Evolutionary conservation across 1,284 basidiomycete species (phyloP).

Genomic region (Irpex sp.): DNA sequence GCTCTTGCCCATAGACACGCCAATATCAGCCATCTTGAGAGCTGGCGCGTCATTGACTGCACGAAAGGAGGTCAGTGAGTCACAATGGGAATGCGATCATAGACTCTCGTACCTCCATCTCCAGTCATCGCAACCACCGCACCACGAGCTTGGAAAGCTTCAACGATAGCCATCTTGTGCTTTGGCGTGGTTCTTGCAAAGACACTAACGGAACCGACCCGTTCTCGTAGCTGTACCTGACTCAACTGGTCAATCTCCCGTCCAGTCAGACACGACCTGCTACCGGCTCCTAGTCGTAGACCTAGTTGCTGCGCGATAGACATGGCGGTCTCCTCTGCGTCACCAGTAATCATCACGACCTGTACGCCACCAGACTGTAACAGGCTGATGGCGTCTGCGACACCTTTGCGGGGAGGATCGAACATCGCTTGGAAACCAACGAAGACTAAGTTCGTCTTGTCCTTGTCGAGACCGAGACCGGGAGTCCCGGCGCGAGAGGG

Average conservation of each 20-base stretch:
- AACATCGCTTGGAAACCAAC: constrained; percentile 93
- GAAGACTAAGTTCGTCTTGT: constrained; percentile 72
- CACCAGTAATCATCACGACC: constrained; percentile 98
- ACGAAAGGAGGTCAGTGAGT: not conserved
- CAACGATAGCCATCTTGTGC: constrained; percentile 97
- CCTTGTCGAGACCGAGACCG: constrained; percentile 31
- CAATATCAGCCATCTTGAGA: constrained; percentile 96
- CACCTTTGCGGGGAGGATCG: constrained; percentile 90
- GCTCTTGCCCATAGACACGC: constrained; percentile 94
- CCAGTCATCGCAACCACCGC: constrained; percentile 97
- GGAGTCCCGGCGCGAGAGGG: constrained; percentile 25
- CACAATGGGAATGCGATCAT: not conserved
- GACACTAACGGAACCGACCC: constrained; percentile 79
- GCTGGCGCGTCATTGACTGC: constrained; percentile 95
- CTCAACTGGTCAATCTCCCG: constrained; percentile 82
- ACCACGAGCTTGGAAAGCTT: constrained; percentile 86
- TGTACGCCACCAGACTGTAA: constrained; percentile 87
- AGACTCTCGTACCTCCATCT: constrained; percentile 61
- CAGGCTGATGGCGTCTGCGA: constrained; percentile 80
- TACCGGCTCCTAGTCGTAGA: constrained; percentile 51
- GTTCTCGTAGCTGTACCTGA: constrained; percentile 76
- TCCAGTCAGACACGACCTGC: constrained; percentile 65
- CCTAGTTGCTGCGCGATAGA: constrained; percentile 88
- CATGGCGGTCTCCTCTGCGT: constrained; percentile 86
- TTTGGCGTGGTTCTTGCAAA: constrained; percentile 94